phyloP scores from a whole-genome alignment of 140 eudicot species.

The Oenanthe javanica region DNA sequence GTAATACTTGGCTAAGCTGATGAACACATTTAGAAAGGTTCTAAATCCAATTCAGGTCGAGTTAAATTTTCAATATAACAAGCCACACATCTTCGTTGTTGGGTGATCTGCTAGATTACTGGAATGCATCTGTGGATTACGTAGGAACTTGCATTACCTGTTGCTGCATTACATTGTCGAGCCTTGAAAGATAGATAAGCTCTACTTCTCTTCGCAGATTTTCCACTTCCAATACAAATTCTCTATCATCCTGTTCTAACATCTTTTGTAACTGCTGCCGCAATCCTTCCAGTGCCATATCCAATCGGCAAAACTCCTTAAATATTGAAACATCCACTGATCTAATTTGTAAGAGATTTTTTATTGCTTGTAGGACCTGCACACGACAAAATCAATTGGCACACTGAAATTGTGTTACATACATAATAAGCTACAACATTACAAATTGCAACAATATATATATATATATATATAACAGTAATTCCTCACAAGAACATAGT shows the following conservation, averaged over 20 bases:
- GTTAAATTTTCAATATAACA: not conserved
- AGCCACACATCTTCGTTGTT: not conserved
- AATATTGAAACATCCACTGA: constrained; percentile 41
- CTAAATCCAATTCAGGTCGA: not conserved
- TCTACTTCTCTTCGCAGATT: constrained; percentile 72
- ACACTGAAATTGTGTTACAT: not conserved
- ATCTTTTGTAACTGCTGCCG: constrained; percentile 44
- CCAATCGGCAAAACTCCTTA: constrained; percentile 61
- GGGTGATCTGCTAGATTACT: not conserved
- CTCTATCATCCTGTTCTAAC: constrained; percentile 36
- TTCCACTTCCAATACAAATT: constrained; percentile 66
- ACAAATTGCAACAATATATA: not conserved
- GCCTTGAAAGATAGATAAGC: constrained; percentile 43
- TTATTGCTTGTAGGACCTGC: constrained; percentile 66
- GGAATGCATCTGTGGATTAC: constrained; percentile 11
- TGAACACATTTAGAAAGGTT: not conserved
- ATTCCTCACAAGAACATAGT: not conserved
- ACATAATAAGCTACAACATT: not conserved
- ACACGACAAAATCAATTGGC: constrained; percentile 7
- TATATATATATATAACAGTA: not conserved
- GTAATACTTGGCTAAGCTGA: not conserved
- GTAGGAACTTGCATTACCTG: constrained; percentile 51
- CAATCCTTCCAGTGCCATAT: constrained; percentile 56
- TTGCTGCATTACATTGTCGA: constrained; percentile 20
- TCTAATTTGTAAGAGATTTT: constrained; percentile 53